phyloP scores from a whole-genome alignment of 768 basidiomycete genomes.

The Cubamyces lactineus region DNA sequence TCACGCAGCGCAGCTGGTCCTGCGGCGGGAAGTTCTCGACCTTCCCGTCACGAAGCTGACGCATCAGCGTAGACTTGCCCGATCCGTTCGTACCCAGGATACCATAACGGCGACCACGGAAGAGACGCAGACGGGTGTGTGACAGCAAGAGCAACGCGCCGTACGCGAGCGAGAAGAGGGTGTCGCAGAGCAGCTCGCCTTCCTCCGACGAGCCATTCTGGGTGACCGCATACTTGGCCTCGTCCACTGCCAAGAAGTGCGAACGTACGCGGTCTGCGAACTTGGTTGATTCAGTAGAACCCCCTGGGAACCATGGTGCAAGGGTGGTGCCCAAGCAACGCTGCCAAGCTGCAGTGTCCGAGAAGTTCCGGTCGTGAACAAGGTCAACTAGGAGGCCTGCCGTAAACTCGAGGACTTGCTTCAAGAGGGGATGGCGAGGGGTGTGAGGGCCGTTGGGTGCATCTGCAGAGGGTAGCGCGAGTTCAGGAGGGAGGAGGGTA shows the following conservation, averaged over 20 bases:
- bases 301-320: conserved; percentile 60
- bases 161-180: conserved; percentile 94
- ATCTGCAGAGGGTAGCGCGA: conserved; percentile 45
- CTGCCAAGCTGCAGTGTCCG: conserved; percentile 60
- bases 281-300: conserved; percentile 46
- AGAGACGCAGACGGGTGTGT: conserved; percentile 86
- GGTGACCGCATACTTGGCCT: conserved; percentile 61
- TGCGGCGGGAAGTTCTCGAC: conserved; percentile 95
- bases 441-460: conserved; percentile 54
- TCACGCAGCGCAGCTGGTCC: conserved; percentile 83
- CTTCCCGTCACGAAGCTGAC: conserved; percentile 92
- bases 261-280: conserved; percentile 68
- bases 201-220: conserved; percentile 57
- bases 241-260: conserved; percentile 79
- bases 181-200: conserved; percentile 88
- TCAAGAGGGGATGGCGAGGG: conserved; percentile 60
- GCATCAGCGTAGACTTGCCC: conserved; percentile 95
- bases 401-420: conserved; percentile 67
- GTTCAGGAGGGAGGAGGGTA: conserved; percentile 57
- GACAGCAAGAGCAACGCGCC: conserved; percentile 93
- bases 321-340: conserved; percentile 76
- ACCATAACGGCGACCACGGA: conserved; percentile 92
- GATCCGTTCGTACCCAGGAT: conserved; percentile 96
- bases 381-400: conserved; percentile 80
- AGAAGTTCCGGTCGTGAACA: conserved; percentile 59